These are phyloP conservation scores for Trichosporon ovoides DNA, from an alignment of 1,284 basidiomycete genomes.

Conservation along the genomic window DNA sequence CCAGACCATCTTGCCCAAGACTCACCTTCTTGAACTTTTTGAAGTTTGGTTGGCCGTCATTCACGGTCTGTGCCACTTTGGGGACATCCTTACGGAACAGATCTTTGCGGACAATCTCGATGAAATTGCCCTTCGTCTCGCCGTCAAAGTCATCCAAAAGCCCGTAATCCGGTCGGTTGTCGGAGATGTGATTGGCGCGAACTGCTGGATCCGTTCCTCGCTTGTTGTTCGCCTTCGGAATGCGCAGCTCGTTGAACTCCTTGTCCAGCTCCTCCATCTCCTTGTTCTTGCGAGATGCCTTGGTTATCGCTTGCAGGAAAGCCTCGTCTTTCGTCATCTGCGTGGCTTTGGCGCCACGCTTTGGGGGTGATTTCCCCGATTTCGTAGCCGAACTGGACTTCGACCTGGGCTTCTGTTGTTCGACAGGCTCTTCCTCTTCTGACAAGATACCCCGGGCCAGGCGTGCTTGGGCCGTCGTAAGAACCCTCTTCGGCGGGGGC, in stretches of 20 bases:
- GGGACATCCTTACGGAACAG: constrained; percentile 51
- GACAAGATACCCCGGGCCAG: background rate
- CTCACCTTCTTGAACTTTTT: constrained; percentile 80
- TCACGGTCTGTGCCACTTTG: constrained; percentile 25
- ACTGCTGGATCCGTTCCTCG: constrained; percentile 23
- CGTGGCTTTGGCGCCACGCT: constrained; percentile 10
- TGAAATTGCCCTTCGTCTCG: constrained; percentile 73
- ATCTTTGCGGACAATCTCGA: constrained; percentile 59
- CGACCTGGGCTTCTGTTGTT: background rate
- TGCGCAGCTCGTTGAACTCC: constrained; percentile 74
- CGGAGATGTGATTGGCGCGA: background rate
- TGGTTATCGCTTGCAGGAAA: constrained; percentile 42
- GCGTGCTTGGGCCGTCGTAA: background rate
- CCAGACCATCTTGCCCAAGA: background rate
- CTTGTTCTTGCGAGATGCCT: constrained; percentile 29
- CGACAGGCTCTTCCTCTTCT: constrained; percentile 27
- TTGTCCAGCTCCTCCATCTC: constrained; percentile 63
- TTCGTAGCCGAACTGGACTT: background rate
- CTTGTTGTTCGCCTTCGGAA: constrained; percentile 62
- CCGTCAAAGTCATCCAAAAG: constrained; percentile 69
- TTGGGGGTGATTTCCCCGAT: background rate
- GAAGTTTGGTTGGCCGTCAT: constrained; percentile 64
- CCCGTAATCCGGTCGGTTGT: constrained; percentile 27
- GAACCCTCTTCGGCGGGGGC: background rate
- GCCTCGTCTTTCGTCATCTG: constrained; percentile 34